These are phyloP conservation scores for Batkoa obscura DNA, from an alignment of 371 early-diverging fungal species.

Conservation along the genomic window DNA sequence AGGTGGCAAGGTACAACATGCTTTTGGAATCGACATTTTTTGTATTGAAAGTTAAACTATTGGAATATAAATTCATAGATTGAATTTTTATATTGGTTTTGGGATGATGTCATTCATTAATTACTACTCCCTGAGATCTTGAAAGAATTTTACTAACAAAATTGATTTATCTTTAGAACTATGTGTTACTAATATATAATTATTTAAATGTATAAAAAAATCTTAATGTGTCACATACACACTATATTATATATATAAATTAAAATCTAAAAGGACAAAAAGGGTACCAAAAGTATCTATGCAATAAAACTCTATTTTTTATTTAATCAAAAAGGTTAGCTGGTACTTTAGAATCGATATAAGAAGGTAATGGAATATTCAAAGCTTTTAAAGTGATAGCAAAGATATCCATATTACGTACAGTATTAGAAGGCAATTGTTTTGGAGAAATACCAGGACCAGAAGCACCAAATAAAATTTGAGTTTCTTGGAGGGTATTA, in stretches of 20 bases:
- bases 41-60: not conserved
- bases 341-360: not conserved
- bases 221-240: too few relatives aligned
- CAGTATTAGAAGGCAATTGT: not conserved
- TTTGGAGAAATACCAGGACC: conserved; percentile 1
- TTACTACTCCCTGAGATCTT: too few relatives aligned
- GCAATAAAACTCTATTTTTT: too few relatives aligned
- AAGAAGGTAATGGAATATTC: not conserved
- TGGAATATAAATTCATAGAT: not conserved
- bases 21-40: conserved; percentile 26
- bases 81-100: too few relatives aligned
- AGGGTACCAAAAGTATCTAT: too few relatives aligned
- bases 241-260: too few relatives aligned
- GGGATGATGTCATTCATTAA: too few relatives aligned
- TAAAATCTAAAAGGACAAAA: too few relatives aligned
- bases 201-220: too few relatives aligned
- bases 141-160: too few relatives aligned
- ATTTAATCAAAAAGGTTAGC: not conserved
- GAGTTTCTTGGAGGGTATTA: not conserved
- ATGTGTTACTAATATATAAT: too few relatives aligned
- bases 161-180: too few relatives aligned
- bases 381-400: conserved; percentile 1
- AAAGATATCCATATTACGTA: not conserved
- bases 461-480: conserved; percentile 2
- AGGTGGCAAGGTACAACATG: conserved; percentile 41